Percentiles rank a stretch among this genome's conserved stretches.
Evolutionary conservation across 78 protist genomes (phyloP).

Genomic region (Dictyostelium discoideum): DNA sequence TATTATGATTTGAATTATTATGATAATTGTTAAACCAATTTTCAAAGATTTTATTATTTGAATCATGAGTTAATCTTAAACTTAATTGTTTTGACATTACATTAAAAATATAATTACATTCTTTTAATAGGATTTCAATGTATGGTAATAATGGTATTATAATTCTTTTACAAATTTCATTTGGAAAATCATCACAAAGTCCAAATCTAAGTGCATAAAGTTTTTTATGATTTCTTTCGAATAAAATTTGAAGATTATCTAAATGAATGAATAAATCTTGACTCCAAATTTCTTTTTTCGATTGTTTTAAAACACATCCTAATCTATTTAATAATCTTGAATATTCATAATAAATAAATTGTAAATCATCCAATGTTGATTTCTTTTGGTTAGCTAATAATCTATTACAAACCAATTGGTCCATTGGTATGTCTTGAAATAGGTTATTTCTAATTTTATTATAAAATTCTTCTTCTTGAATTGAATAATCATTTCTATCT

Average conservation of each 20-base stretch:
- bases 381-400: not conserved
- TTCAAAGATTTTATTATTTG: not conserved
- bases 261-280: constrained; percentile 7
- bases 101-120: not conserved
- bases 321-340: constrained; percentile 14
- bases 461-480: not conserved
- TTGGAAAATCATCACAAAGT: not conserved
- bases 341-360: constrained; percentile 4
- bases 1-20: not conserved
- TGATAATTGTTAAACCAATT: not conserved
- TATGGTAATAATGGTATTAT: not conserved
- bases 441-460: not conserved
- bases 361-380: not conserved
- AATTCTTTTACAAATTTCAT: constrained; percentile 7
- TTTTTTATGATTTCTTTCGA: constrained; percentile 22
- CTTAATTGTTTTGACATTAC: constrained; percentile 19
- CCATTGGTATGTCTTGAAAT: not conserved
- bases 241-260: not conserved
- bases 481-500: not conserved
- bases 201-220: not conserved
- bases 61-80: not conserved
- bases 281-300: constrained; percentile 26
- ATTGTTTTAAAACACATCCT: constrained; percentile 20
- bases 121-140: not conserved
- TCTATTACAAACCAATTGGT: not conserved